Base-by-base conservation (phyloP, 2,329 filamentous ascomycete species). In the Helotiales sp. region DNA sequence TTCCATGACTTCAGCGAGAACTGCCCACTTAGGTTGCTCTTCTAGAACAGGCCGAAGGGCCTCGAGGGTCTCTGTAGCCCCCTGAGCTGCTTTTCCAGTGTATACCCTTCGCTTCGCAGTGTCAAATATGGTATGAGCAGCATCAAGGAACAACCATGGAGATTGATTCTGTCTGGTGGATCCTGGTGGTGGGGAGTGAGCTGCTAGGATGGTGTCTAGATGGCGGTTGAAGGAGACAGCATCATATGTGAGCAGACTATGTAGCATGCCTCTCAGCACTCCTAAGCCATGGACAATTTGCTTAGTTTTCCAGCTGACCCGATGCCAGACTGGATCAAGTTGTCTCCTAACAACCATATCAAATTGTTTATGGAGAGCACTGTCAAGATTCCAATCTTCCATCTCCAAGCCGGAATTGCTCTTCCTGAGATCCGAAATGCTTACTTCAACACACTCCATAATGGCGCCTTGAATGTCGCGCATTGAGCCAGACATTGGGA, bases 371-470 rank as follows among this genome's bases (percentile, higher is more conserved):
- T 97, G 91, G 68, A 98, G 81, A 40, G 95, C 95, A 76, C 92
- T 97, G 78, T 98, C 95, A 20, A 97, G 84, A 59, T 93, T 97
- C 95, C 95, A 98, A 75, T 97, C 94, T 67, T 96, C 94, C 89
- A 98, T 94, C 73, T 98, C 95, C 6, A 99, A 83, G 1, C 93
- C 94, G 0, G 89, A 86, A 75, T 97, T 98, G 20, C 89, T 87
- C 80, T 97, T 98, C 78, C 95, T 96, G 50, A 99, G 85, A 80
- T 99, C 96, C 64, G 92, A 89, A 71, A 99, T 96, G 77, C 93
- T 97, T 72, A 93, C 90, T 79, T 98, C 95, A 20, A 99, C 94
- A 77, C 96, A 99, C 77, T 98, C 95, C 79, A 99, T 87, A 67
- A 98, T 91, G 28, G 96, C 94, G 70, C 92, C 95, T 76, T 99